Evolutionary conservation across 805 yeast genomes (phyloP), one percentile per base, ranked within the genome.

Genomic region (Candida suzukii): DNA sequence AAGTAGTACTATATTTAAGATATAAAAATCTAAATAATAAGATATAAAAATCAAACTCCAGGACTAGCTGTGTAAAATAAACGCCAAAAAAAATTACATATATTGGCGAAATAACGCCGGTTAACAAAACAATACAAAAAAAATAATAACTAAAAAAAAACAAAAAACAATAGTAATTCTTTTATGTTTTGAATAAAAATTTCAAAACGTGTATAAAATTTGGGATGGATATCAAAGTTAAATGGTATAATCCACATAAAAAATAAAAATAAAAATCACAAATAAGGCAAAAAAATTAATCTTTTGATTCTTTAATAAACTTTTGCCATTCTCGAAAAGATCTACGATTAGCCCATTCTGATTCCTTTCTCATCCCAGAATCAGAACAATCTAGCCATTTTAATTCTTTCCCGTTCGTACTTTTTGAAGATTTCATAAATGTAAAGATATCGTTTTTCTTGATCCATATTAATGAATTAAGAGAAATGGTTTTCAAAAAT

Each of bases 331-430:
- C 58, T 17, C 35, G 39, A 1, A 42, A 34, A 5, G 41, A 40
- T 14, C 51, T 42, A n/a, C 58, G 35, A 14, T 41, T 37, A 9
- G 60, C 78, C 80, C 80, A 75, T 17, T 56, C 64, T n/a, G 70
- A 57, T 26, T 61, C 58, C 43, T 67, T 65, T 28, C 60, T 57
- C 78, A 74, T 72, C 0, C 81, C 81, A 1, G 76, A 67, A 42
- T 71, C 64, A 2, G 64, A 52, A 34, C 75, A 61, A 47, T 75
- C 71, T 11, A 75, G 43, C 19, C 39, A 45, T n/a, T 41, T 25
- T 16, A 61, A 44, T 11, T 38, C 9, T n/a, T 54, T 27, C 5
- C 27, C 39, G 3, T 43, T 42, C 19, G 39, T 44, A 5, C 49
- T 34, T 14, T 52, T 38, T 2, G 60, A 45, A 5, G 45, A 43